Base-by-base conservation (phyloP, 306 rosid genomes). In the Cicer yamashitae region DNA sequence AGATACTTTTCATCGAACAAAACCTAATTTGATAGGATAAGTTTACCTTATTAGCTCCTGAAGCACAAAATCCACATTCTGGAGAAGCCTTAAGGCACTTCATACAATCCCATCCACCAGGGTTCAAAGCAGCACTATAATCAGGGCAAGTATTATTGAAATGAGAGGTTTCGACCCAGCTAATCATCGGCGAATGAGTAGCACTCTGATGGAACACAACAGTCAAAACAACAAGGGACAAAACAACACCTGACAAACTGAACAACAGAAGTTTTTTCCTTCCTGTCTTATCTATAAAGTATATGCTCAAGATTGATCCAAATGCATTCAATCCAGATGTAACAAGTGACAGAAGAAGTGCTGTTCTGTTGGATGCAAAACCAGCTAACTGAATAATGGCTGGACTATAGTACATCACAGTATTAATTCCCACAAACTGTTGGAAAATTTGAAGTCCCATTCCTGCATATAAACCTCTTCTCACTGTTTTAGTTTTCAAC, bases 391-490 rank as follows among this genome's bases (percentile, higher is more conserved):
- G 89, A 47, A 89, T 64, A 8, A 89, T 87, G 47, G 91, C 73
- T 13, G 94, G 90, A 30, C 94, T 89, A 61, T 82, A 89, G 78
- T 89, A 85, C 91, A 87, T 85, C 0, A 89, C 91, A 3, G 87
- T 87, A 43, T 89, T 89, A 45, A 89, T 87, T 8, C 91, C 93
- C 12, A 87, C 89, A 73, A 85, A 89, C 18, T 89, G 91, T 22
- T 89, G 93, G 74, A 87, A 87, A 0, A 89, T 73, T 76, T 87
- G 93, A 14, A 87, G 91, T 7, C 93, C 93, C 80, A 87, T 84
- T 12, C 91, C 94, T 6, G 89, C 89, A 65, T 79, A 47, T 4
- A 87, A 54, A 22, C 86, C 91, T 77, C 88, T 80, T 53, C 90
- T 88, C 53, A 85, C 87, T 7, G 89, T 82, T 43, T 64, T 83